Percentiles rank a stretch among this genome's conserved stretches.
phyloP scores from a whole-genome alignment of 495 filamentous ascomycete species.

The Aspergillus incahuasiensis region DNA sequence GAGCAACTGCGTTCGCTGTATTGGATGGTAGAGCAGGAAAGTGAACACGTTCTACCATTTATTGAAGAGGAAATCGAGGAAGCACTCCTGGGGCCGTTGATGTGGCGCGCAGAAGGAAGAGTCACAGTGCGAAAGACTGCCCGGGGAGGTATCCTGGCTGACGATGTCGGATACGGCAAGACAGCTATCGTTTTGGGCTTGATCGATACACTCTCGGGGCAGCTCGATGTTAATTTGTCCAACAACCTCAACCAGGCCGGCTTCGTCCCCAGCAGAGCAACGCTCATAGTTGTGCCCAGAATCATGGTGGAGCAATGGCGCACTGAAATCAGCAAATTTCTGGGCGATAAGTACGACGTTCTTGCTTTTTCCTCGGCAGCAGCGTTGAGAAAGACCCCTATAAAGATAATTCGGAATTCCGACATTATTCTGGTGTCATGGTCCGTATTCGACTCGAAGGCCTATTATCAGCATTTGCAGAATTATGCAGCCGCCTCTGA shows the following conservation, averaged over 20 bases:
- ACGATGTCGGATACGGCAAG: conserved; percentile 80
- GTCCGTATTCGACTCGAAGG: conserved; percentile 37
- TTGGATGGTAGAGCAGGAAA: conserved; percentile 68
- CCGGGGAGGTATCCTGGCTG: conserved; percentile 68
- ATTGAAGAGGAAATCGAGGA: conserved; percentile 67
- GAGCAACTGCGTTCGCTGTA: conserved; percentile 56
- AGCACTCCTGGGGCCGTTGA: conserved; percentile 50
- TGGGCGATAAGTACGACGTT: conserved; percentile 36
- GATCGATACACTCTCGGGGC: conserved; percentile 45
- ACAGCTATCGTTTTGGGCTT: conserved; percentile 68
- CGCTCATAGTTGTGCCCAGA: conserved; percentile 62
- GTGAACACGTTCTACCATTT: conserved; percentile 41
- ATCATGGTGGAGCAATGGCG: conserved; percentile 66
- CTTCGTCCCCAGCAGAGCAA: conserved; percentile 56
- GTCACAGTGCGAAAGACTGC: conserved; percentile 35
- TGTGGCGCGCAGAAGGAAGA: conserved; percentile 58
- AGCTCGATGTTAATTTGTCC: conserved; percentile 3
- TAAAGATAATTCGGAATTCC: conserved; percentile 43
- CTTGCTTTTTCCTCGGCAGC: conserved; percentile 33
- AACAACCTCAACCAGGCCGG: conserved; percentile 8
- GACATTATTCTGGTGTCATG: conserved; percentile 55
- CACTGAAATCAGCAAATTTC: conserved; percentile 56
- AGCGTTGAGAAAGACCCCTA: conserved; percentile 28
- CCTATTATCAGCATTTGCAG: conserved; percentile 49
- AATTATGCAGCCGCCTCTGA: conserved; percentile 48